Conservation (phyloP, 2,329 filamentous ascomycete species). For the Grosmannia clavigera region DNA sequence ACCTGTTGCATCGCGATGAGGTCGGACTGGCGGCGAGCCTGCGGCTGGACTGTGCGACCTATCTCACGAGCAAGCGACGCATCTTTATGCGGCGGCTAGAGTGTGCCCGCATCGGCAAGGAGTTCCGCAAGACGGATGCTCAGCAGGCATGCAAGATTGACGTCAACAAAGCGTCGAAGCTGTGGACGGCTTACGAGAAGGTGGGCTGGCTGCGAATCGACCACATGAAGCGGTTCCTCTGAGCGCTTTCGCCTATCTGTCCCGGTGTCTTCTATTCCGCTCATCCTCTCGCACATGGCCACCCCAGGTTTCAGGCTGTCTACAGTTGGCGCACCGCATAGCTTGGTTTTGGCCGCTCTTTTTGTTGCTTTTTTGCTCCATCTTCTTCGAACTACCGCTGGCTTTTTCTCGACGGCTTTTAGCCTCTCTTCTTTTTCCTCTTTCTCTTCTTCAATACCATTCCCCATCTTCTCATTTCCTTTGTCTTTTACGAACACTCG, state of each 20-base stretch:
- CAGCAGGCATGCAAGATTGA: constrained; percentile 98
- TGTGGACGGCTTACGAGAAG: constrained; percentile 81
- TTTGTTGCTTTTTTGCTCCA: background rate
- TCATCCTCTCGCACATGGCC: background rate
- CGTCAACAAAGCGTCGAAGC: constrained; percentile 90
- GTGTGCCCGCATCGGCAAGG: constrained; percentile 55
- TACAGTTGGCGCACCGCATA: too few species aligned
- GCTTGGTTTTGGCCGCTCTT: background rate
- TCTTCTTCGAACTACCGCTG: background rate
- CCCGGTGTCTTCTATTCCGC: background rate
- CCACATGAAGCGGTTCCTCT: constrained; percentile 24
- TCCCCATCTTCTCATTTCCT: background rate
- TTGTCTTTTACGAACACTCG: background rate
- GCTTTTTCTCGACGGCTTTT: background rate
- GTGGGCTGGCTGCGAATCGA: constrained; percentile 65
- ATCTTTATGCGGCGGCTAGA: constrained; percentile 72
- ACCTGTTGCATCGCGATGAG: constrained; percentile 69
- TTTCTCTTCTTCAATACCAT: background rate
- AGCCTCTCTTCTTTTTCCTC: background rate
- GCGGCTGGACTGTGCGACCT: constrained; percentile 74
- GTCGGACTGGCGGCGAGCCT: constrained; percentile 63
- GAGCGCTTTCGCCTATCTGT: background rate
- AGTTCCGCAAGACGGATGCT: constrained; percentile 89
- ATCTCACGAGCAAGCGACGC: constrained; percentile 83
- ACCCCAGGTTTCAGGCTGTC: too few species aligned